Base-by-base conservation (phyloP, 192 early-diverging fungal genomes). In the Borealophlyctis nickersoniae region DNA sequence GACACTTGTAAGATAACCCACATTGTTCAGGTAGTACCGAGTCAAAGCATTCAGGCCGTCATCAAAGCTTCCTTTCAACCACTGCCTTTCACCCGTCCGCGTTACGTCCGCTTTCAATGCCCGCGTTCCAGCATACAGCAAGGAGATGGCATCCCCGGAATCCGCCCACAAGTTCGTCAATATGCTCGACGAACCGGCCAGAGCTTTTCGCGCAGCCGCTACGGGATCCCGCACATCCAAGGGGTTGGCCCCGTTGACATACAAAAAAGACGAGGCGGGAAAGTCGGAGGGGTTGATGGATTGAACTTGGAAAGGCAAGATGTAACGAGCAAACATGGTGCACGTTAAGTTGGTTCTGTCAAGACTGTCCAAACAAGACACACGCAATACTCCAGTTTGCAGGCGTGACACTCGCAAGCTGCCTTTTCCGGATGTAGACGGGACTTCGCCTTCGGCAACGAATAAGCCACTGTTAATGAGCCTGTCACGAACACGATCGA, bases 261-360 rank as follows among this genome's bases (percentile, higher is more conserved):
- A 63, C 24, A 36, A 26, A 1, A 63, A 53, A 26, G 62, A 52
- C 23, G 59, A n/a, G n/a, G 67, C 24, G 22, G 67, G 65, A 5
- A 69, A 52, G 5, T 49, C 68, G 3, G 45, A 53, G 52, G 67
- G 51, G 19, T 70, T 51, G 30, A 79, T 70, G 58, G 70, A 22
- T 24, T 66, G 69, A n/a, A 84, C 35, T 56, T 81, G 82, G 54
- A 68, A 77, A 0, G 79, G 67, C 14, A 81, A 51, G 49, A 82
- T 66, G 60, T 80, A 70, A 5, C 69, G 62, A 0, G 79, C 82
- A 65, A 84, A 74, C 5, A 78, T 56, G 31, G 67, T 72, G 69
- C 79, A 81, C 26, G 75, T 76, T 34, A 84, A 52, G 69, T 84
- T 84, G 33, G 82, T 84, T 28, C 82, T 73, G 58, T 84, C 82